Evolutionary conservation across 2,329 filamentous ascomycete species (phyloP), one percentile per base, ranked within the genome.

Genomic region (Pseudocercospora ulei): DNA sequence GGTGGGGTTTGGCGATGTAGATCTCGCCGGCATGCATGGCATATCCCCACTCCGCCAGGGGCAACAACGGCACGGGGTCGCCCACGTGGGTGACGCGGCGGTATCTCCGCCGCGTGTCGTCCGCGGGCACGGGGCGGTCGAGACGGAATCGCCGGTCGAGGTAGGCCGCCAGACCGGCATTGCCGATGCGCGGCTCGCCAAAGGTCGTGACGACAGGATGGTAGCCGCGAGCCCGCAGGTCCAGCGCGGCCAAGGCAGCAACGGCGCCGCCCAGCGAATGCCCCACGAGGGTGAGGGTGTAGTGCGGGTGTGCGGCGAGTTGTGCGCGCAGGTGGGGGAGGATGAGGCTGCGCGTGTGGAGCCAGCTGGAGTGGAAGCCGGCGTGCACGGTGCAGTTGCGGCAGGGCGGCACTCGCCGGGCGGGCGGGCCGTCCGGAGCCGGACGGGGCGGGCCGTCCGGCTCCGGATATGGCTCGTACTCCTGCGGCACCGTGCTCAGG

Each of bases 201-300:
- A 94, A 98, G 0, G 90, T 96, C 3, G 88, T 96, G 25, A 93
- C 76, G 8, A 70, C 62, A 2, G 87, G 76, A 5, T 79, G 63
- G 77, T 80, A 90, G 11, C 81, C 84, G n/a, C 80, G 68, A 0
- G 78, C 72, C 42, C 76, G 72, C 55, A 94, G 73, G 56, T 98
- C 90, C 18, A 95, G 68, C 1, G 75, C 83, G 0, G 87, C 90
- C 3, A 98, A 72, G 1, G 83, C 80, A 2, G 90, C 88, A 1
- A 98, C 83, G 0, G 90, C 87, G 9, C 90, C 90, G 12, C 90
- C 90, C 0, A 98, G 75, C 35, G 83, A 93, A 60, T 98, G 90
- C 0, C 90, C 90, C 5, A 94, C 76, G 2, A 98, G 68, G 14
- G 81, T 77, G 8, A 96, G 65, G 25, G 76, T 66, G 53, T 92